Conservation (phyloP, 2,329 filamentous ascomycete genomes). For the Didymella sp. region DNA sequence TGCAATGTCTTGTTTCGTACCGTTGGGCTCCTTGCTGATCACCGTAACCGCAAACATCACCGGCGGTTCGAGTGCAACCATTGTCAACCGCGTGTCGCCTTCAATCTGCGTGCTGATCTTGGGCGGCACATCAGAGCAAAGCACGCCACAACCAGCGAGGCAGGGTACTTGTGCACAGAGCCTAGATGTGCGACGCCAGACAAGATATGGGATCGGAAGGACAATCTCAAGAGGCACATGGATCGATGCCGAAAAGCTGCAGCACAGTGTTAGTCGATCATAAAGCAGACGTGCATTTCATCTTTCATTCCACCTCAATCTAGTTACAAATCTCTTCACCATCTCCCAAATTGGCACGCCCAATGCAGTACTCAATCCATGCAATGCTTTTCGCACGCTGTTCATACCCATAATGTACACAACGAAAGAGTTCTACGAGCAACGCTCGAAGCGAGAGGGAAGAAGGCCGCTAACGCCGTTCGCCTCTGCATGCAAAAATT, state of each 20-base stretch:
- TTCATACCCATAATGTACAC: conserved; percentile 19
- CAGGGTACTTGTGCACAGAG: too few relatives aligned
- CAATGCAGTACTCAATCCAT: not conserved
- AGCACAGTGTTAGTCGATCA: not conserved
- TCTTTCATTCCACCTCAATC: conserved; percentile 13
- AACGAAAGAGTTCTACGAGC: conserved; percentile 12
- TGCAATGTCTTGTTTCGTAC: too few relatives aligned
- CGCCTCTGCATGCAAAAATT: conserved; percentile 22
- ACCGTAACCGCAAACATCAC: too few relatives aligned
- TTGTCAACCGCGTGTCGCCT: too few relatives aligned
- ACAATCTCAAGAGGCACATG: too few relatives aligned
- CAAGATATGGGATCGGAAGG: too few relatives aligned
- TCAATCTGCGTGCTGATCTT: too few relatives aligned
- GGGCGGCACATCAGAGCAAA: too few relatives aligned
- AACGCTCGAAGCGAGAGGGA: conserved; percentile 20
- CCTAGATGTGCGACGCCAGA: too few relatives aligned
- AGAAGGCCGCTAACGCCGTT: conserved; percentile 19
- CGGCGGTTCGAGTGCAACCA: not conserved
- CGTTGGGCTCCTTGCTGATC: too few relatives aligned
- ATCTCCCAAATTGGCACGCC: not conserved
- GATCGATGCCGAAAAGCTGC: not conserved
- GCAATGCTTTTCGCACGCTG: conserved; percentile 15
- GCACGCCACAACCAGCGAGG: too few relatives aligned
- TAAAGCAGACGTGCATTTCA: not conserved
- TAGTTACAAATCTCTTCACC: conserved; percentile 8